Evolutionary conservation across 345 rosid species (phyloP).

Genomic region (Lumnitzera racemosa): DNA sequence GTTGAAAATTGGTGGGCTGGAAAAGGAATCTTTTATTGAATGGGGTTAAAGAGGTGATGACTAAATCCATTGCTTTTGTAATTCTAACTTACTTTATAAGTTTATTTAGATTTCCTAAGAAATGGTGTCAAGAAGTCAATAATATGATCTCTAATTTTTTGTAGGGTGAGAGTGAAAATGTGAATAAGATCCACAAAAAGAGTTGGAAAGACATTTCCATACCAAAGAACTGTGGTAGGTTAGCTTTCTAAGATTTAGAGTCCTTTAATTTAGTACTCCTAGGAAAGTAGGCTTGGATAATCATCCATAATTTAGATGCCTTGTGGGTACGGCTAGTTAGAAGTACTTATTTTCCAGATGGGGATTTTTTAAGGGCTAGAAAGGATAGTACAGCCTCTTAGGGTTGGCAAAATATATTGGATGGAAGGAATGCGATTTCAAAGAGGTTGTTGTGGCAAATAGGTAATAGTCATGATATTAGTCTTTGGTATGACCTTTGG

Average conservation of each 20-base stretch:
- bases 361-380: background rate
- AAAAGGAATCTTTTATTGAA: background rate
- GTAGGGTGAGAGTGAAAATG: background rate
- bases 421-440: no score
- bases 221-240: background rate
- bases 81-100: background rate
- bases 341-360: no score
- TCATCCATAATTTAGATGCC: background rate
- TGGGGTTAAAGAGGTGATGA: background rate
- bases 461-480: no score
- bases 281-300: background rate
- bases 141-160: background rate
- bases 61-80: background rate
- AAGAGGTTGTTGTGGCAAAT: no score
- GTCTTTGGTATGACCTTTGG: no score
- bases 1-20: background rate
- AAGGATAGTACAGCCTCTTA: background rate
- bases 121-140: background rate
- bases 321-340: background rate
- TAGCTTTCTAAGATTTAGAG: background rate
- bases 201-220: background rate
- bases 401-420: no score
- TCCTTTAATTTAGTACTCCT: background rate
- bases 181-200: background rate
- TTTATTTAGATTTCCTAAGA: background rate